Evolutionary conservation across 805 yeast species (phyloP).

Genomic region (Scheffersomyces coipomensis): DNA sequence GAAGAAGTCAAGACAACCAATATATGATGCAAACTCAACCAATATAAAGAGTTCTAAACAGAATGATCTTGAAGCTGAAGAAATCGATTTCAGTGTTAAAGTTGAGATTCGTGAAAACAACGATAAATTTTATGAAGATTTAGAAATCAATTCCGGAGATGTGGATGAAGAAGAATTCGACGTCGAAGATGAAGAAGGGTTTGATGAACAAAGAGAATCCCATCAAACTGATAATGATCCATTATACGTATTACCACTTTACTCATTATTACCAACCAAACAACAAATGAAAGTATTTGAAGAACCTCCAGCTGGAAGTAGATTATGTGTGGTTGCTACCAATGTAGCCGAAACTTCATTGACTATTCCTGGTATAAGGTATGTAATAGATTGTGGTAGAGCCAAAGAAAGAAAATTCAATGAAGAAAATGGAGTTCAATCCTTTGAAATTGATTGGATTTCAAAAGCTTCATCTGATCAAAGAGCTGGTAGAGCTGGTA

Average conservation of each 20-base stretch:
- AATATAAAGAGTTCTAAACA: constrained; percentile 29
- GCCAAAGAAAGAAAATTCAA: constrained; percentile 84
- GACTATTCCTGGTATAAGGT: constrained; percentile 92
- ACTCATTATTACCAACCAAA: constrained; percentile 88
- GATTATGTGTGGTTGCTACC: constrained; percentile 92
- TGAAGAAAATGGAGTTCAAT: constrained; percentile 85
- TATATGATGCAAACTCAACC: background rate
- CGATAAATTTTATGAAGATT: constrained; percentile 52
- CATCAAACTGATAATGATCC: constrained; percentile 77
- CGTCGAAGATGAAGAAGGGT: constrained; percentile 58
- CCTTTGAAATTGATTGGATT: constrained; percentile 87
- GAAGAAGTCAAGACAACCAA: constrained; percentile 14
- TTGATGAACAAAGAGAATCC: constrained; percentile 69
- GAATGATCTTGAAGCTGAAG: constrained; percentile 81
- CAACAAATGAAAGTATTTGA: constrained; percentile 94
- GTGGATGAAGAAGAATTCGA: constrained; percentile 55
- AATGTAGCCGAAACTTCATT: constrained; percentile 97
- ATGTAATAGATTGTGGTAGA: constrained; percentile 94
- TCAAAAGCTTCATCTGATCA: constrained; percentile 96
- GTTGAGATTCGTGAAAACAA: constrained; percentile 42
- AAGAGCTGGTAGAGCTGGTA: constrained; percentile 95
- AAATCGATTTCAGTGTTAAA: constrained; percentile 68
- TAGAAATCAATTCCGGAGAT: constrained; percentile 35
- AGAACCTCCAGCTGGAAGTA: constrained; percentile 77
- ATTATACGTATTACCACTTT: constrained; percentile 84